Evolutionary conservation across 768 basidiomycete genomes (phyloP).

Genomic region (Auricularia cornea): DNA sequence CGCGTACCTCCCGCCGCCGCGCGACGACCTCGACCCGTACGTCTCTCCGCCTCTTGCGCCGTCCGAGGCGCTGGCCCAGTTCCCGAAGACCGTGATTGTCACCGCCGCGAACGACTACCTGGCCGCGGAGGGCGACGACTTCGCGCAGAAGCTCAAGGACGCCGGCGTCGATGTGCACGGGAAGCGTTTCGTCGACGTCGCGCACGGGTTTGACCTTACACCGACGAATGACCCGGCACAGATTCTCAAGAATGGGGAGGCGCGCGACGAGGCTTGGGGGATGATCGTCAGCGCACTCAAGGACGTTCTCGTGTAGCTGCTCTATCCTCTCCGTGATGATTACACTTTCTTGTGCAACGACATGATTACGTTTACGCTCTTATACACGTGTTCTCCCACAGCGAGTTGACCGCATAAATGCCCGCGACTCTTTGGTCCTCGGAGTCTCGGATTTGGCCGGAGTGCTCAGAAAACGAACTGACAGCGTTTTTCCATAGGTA

Average conservation of each 20-base stretch:
- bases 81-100: slow-evolving; percentile 10
- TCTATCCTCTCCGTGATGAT: too few species aligned
- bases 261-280: slow-evolving; percentile 10
- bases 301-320: too few species aligned
- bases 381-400: too few species aligned
- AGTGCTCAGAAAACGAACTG: too few species aligned
- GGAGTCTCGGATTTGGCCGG: too few species aligned
- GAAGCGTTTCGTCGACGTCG: slow-evolving; percentile 10
- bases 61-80: slow-evolving; percentile 1
- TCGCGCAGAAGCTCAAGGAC: slow-evolving; percentile 4
- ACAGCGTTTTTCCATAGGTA: too few species aligned
- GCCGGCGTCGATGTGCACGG: slow-evolving; percentile 8
- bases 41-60: slow-evolving; percentile 9
- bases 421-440: too few species aligned
- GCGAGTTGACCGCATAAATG: too few species aligned
- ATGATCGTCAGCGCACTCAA: slow-evolving; percentile 3
- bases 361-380: too few species aligned
- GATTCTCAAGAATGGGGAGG: slow-evolving; percentile 5
- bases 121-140: slow-evolving; percentile 11
- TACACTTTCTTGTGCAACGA: too few species aligned
- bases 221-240: slow-evolving; percentile 3
- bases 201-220: slow-evolving; percentile 12
- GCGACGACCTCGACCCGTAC: slow-evolving; percentile 4
- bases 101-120: slow-evolving; percentile 14
- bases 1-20: slow-evolving; percentile 11